A percentile compares a stretch with the other conserved stretches of the same genome.
These are phyloP conservation scores for Inonotus hispidus DNA, from an alignment of 1,284 basidiomycete species.

Conservation along the genomic window DNA sequence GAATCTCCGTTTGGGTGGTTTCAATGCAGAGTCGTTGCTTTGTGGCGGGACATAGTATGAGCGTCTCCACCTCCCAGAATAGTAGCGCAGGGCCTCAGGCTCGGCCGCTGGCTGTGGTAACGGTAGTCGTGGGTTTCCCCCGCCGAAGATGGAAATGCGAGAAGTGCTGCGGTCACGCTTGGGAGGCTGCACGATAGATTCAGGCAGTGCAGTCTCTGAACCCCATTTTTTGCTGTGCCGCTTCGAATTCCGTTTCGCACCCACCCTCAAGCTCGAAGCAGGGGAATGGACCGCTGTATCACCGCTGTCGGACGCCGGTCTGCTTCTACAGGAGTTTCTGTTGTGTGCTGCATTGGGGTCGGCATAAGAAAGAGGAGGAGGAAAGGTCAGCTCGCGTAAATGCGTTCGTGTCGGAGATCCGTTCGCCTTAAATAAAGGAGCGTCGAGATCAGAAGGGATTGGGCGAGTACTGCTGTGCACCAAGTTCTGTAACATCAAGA, in stretches of 20 bases:
- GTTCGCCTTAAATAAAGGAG: conserved; percentile 27
- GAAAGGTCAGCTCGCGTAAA: conserved; percentile 61
- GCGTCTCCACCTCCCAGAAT: conserved; percentile 47
- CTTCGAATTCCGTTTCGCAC: background rate
- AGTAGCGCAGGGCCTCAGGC: conserved; percentile 47
- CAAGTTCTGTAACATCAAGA: conserved; percentile 63
- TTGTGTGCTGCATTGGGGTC: conserved; percentile 21
- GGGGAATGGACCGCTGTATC: conserved; percentile 20
- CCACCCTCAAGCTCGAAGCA: conserved; percentile 12
- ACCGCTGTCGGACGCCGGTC: conserved; percentile 14
- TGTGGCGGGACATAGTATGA: conserved; percentile 26
- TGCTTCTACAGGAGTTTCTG: conserved; percentile 14
- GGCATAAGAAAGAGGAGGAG: conserved; percentile 49
- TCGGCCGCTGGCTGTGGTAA: conserved; percentile 46
- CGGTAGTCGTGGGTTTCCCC: conserved; percentile 25
- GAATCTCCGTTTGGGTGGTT: conserved; percentile 32
- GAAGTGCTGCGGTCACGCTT: conserved; percentile 8
- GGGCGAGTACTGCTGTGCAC: conserved; percentile 50
- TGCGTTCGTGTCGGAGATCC: conserved; percentile 23
- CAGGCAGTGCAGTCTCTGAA: conserved; percentile 8
- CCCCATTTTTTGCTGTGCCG: conserved; percentile 14
- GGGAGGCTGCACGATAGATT: background rate
- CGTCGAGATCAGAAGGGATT: conserved; percentile 40
- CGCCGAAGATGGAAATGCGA: conserved; percentile 35
- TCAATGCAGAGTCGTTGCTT: conserved; percentile 35